These are phyloP conservation scores for Saxispiralis lemnorum DNA, from an alignment of 495 filamentous ascomycete species.

Conservation along the genomic window DNA sequence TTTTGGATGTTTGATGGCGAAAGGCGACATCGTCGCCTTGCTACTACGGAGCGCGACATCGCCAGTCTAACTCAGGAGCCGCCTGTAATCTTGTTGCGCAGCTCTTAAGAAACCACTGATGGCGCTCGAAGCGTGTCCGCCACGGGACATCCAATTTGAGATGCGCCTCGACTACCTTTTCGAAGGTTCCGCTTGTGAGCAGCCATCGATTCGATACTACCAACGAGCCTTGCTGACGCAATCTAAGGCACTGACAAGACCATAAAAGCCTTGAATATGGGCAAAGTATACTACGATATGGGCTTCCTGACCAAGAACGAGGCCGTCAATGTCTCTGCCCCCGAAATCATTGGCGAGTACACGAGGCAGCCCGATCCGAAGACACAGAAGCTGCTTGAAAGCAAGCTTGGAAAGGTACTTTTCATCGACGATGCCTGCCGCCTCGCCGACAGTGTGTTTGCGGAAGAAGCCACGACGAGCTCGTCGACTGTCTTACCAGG, in stretches of 20 bases:
- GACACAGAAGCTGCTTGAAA: constrained; percentile 38
- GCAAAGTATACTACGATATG: constrained; percentile 52
- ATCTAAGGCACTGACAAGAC: constrained; percentile 55
- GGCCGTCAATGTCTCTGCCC: constrained; percentile 26
- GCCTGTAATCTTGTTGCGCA: constrained; percentile 35
- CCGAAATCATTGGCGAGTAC: constrained; percentile 26
- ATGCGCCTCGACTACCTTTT: constrained; percentile 49
- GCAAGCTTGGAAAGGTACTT: constrained; percentile 42
- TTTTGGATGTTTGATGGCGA: constrained; percentile 40
- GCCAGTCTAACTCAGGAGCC: constrained; percentile 31
- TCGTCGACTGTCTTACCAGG: constrained; percentile 53
- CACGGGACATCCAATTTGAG: constrained; percentile 28
- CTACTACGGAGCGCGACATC: constrained; percentile 39
- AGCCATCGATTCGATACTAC: too few relatives aligned
- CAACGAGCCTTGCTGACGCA: too few relatives aligned
- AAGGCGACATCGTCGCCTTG: constrained; percentile 39
- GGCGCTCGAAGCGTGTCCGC: constrained; percentile 21
- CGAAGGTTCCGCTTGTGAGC: constrained; percentile 40
- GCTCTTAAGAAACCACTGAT: constrained; percentile 30
- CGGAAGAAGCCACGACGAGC: constrained; percentile 53
- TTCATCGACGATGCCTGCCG: constrained; percentile 56
- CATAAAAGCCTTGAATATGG: constrained; percentile 52
- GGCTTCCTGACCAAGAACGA: constrained; percentile 24
- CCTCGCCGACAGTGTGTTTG: constrained; percentile 39
- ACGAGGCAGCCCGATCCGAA: constrained; percentile 50